Evolutionary conservation across 768 basidiomycete genomes (phyloP).

Genomic region (Trametes coccinea): DNA sequence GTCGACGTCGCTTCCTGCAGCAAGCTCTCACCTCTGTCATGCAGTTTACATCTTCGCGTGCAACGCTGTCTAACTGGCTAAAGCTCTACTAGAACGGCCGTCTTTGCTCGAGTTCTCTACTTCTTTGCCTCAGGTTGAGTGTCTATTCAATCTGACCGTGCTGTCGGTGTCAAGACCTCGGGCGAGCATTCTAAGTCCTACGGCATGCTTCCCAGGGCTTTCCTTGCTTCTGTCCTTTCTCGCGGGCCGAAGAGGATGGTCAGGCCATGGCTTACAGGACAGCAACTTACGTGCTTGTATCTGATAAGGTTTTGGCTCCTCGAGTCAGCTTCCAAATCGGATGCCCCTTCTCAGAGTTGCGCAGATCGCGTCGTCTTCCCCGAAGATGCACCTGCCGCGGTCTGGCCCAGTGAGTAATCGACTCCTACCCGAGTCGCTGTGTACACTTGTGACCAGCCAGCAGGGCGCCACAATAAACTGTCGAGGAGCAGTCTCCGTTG

Average conservation of each 20-base stretch:
- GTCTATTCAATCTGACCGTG: no score
- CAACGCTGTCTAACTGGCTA: no score
- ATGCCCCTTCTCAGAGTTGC: constrained; percentile 7
- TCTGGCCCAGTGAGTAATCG: constrained; percentile 19
- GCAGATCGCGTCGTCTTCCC: constrained; percentile 18
- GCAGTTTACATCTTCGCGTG: no score
- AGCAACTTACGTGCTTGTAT: background rate
- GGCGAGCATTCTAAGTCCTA: background rate
- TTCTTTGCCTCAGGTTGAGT: no score
- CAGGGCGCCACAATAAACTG: constrained; percentile 2
- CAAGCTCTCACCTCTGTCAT: no score
- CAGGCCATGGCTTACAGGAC: background rate
- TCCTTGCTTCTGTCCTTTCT: background rate
- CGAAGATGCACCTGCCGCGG: constrained; percentile 11
- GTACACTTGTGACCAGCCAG: constrained; percentile 14
- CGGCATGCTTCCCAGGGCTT: background rate
- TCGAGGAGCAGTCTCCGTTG: constrained; percentile 13
- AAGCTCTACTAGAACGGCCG: no score
- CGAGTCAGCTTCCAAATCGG: background rate
- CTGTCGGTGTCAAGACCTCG: no score
- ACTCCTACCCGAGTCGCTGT: constrained; percentile 13
- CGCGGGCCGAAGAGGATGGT: background rate
- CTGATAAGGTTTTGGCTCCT: constrained; percentile 12
- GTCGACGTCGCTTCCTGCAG: no score
- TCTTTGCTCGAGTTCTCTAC: no score